Percentiles rank a stretch among this genome's conserved stretches.
Evolutionary conservation across 2,329 filamentous ascomycete genomes (phyloP).

Genomic region (Fusarium tupiense): DNA sequence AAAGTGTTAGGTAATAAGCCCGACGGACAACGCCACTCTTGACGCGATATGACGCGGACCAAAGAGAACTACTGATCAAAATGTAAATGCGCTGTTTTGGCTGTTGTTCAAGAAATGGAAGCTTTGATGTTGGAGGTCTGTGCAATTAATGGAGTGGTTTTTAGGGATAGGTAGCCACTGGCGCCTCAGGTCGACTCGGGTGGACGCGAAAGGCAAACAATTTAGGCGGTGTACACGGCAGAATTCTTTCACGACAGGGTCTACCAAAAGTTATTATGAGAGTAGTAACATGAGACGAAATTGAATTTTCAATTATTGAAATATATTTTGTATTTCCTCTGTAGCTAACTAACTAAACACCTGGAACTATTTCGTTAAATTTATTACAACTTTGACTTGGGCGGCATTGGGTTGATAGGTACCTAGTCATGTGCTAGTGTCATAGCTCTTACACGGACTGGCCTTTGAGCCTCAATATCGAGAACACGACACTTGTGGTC

Average conservation of each 20-base stretch:
- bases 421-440: not conserved
- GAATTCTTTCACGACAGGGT: constrained; percentile 12
- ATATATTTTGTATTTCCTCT: not conserved
- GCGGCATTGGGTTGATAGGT: not conserved
- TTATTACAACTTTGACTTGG: not conserved
- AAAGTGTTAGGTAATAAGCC: constrained; percentile 19
- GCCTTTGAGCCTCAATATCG: not conserved
- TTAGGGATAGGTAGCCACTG: not conserved
- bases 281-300: not conserved
- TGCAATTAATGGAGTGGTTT: constrained; percentile 21
- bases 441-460: not conserved
- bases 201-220: constrained; percentile 21
- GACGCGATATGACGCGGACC: constrained; percentile 14
- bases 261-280: not conserved
- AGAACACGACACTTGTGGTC: not conserved
- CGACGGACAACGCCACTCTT: constrained; percentile 17
- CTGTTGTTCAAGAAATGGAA: constrained; percentile 13
- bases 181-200: constrained; percentile 5
- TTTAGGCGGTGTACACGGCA: constrained; percentile 46
- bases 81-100: not conserved
- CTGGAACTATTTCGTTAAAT: not conserved
- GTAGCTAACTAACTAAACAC: no score
- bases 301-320: not conserved
- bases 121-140: constrained; percentile 13
- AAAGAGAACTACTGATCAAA: constrained; percentile 26